phyloP scores from a whole-genome alignment of 1,284 basidiomycete species.

The Cutaneotrichosporon cutaneum region DNA sequence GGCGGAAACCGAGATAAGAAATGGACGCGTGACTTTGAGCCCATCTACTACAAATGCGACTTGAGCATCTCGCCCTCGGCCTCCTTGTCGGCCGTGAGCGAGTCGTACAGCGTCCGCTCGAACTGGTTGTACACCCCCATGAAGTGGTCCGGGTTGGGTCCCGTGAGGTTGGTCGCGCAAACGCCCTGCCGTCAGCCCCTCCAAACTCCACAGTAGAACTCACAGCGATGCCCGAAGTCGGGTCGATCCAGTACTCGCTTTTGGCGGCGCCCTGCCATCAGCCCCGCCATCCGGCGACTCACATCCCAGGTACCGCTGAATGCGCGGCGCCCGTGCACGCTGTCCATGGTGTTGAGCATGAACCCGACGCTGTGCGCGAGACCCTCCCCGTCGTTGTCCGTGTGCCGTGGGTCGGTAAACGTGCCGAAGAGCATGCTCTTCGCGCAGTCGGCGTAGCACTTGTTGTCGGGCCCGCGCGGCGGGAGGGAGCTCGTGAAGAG shows the following conservation, averaged over 20 bases:
- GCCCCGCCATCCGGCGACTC: conserved; percentile 3
- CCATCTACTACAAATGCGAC: conserved; percentile 4
- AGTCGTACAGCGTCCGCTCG: conserved; percentile 38
- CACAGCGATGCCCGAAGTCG: conserved; percentile 27
- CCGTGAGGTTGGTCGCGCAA: conserved; percentile 29
- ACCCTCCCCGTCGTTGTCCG: conserved; percentile 14
- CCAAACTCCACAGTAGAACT: conserved; percentile 4
- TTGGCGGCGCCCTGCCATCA: conserved; percentile 30
- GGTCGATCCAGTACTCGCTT: conserved; percentile 33
- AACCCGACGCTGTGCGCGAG: conserved; percentile 21
- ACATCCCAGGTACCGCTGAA: conserved; percentile 30
- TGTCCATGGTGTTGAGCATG: conserved; percentile 19
- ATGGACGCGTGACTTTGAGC: too few species aligned
- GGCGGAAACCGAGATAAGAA: too few species aligned
- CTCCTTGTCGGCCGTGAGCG: conserved; percentile 20
- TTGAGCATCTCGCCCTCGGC: background rate
- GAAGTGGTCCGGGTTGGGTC: conserved; percentile 28
- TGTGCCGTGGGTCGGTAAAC: conserved; percentile 20
- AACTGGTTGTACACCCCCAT: conserved; percentile 33
- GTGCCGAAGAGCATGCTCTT: conserved; percentile 15
- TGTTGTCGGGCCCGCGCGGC: conserved; percentile 14
- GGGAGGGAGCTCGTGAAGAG: conserved; percentile 32
- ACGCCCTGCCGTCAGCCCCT: conserved; percentile 12
- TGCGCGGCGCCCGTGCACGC: conserved; percentile 22
- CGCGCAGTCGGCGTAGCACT: conserved; percentile 17